phyloP scores from a whole-genome alignment of 2,329 filamentous ascomycete species.

The Diaporthe nobilis region DNA sequence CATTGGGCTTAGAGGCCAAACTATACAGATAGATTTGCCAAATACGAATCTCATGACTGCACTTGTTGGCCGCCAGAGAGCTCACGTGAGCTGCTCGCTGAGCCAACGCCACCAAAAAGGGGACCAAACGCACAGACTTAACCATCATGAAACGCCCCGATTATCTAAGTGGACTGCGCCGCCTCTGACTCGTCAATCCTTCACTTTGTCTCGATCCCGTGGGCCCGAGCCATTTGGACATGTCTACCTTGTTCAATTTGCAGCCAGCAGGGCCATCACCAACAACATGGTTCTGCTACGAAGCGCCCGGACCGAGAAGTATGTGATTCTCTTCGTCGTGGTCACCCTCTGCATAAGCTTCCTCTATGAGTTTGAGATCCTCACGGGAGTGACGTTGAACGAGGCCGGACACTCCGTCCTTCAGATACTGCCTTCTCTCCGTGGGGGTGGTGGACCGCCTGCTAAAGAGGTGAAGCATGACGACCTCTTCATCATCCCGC shows the following conservation, averaged over 20 bases:
- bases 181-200: neutral
- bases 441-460: neutral
- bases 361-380: slow-evolving; percentile 15
- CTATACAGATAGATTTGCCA: neutral
- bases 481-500: slow-evolving; percentile 18
- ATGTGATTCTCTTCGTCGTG: neutral
- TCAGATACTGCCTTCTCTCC: slow-evolving; percentile 11
- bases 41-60: neutral
- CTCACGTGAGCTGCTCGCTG: neutral
- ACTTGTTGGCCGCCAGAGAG: neutral
- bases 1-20: no score
- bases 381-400: slow-evolving; percentile 11
- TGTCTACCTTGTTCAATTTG: neutral
- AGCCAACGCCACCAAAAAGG: neutral
- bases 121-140: neutral
- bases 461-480: neutral
- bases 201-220: neutral
- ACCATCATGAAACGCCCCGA: slow-evolving; percentile 15
- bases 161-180: neutral
- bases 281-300: neutral
- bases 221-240: neutral
- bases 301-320: neutral
- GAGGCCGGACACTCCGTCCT: slow-evolving; percentile 18
- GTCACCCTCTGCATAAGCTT: neutral
- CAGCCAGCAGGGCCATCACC: neutral